These are phyloP conservation scores for Podospora sp. DNA, from an alignment of 495 filamentous ascomycete species.

Conservation along the genomic window DNA sequence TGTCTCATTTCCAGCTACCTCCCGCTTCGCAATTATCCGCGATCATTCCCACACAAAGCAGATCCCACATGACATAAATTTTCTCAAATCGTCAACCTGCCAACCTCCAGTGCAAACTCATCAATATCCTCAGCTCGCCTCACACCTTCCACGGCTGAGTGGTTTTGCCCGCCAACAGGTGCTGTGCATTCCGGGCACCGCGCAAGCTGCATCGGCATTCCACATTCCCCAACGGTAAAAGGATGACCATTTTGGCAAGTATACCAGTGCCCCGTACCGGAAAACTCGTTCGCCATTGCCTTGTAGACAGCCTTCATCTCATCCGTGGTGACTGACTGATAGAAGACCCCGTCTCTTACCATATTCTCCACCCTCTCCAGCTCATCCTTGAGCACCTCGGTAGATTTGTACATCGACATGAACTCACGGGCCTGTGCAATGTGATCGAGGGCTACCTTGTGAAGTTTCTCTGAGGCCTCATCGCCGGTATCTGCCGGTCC, in stretches of 20 bases:
- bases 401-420: constrained; percentile 12
- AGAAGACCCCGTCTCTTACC: constrained; percentile 61
- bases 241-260: constrained; percentile 39
- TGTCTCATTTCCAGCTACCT: too few species aligned
- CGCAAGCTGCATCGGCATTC: constrained; percentile 2
- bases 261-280: constrained; percentile 42
- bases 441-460: constrained; percentile 11
- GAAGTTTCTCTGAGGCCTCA: constrained; percentile 9
- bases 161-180: neutral
- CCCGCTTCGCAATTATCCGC: too few species aligned
- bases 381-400: constrained; percentile 6
- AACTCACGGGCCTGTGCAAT: constrained; percentile 7
- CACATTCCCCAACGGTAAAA: constrained; percentile 72
- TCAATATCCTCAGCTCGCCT: neutral
- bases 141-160: neutral
- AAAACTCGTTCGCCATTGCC: constrained; percentile 35
- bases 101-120: neutral
- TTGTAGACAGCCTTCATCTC: constrained; percentile 35
- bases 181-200: neutral
- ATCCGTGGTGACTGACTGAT: constrained; percentile 33
- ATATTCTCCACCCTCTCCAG: constrained; percentile 12
- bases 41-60: too few species aligned
- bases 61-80: too few species aligned
- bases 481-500: neutral
- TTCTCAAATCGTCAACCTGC: neutral